Evolutionary conservation across 768 basidiomycete genomes (phyloP).

Genomic region (Boletus subcaerulescens): DNA sequence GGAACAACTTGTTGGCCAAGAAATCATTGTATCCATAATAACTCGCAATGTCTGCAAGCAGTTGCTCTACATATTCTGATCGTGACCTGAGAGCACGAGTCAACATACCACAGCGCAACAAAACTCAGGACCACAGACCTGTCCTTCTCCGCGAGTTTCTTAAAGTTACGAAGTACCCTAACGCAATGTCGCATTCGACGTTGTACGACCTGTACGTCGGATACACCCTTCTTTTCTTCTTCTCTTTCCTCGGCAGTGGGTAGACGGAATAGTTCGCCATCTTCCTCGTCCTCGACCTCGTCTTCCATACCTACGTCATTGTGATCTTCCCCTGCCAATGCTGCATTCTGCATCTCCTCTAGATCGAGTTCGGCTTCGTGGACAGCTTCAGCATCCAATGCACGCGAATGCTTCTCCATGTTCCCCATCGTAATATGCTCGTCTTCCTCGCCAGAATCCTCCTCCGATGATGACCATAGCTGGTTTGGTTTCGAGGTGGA

Average conservation of each 20-base stretch:
- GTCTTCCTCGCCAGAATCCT: slow-evolving; percentile 46
- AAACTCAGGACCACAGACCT: slow-evolving; percentile 38
- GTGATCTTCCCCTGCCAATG: slow-evolving; percentile 44
- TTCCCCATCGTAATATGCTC: slow-evolving; percentile 71
- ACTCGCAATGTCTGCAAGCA: slow-evolving; percentile 84
- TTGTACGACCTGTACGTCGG: slow-evolving; percentile 75
- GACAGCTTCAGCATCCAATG: slow-evolving; percentile 64
- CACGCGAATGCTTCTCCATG: slow-evolving; percentile 78
- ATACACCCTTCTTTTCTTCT: slow-evolving; percentile 64
- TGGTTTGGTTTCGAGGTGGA: slow-evolving; percentile 14
- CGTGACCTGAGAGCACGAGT: slow-evolving; percentile 55
- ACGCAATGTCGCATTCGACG: slow-evolving; percentile 77
- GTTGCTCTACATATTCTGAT: slow-evolving; percentile 85
- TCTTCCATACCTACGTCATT: slow-evolving; percentile 42
- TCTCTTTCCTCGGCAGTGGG: slow-evolving; percentile 72
- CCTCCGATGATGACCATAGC: slow-evolving; percentile 39
- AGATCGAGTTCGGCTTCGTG: slow-evolving; percentile 68
- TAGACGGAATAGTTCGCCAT: slow-evolving; percentile 51
- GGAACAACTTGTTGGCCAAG: slow-evolving; percentile 91
- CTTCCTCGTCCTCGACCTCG: slow-evolving; percentile 37
- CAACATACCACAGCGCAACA: slow-evolving; percentile 2
- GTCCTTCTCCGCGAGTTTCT: slow-evolving; percentile 58
- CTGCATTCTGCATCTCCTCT: slow-evolving; percentile 61
- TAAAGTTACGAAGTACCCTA: slow-evolving; percentile 70
- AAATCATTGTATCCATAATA: slow-evolving; percentile 99